Evolutionary conservation across 495 filamentous ascomycete genomes (phyloP).

Genomic region (Penicillium riverlandense): DNA sequence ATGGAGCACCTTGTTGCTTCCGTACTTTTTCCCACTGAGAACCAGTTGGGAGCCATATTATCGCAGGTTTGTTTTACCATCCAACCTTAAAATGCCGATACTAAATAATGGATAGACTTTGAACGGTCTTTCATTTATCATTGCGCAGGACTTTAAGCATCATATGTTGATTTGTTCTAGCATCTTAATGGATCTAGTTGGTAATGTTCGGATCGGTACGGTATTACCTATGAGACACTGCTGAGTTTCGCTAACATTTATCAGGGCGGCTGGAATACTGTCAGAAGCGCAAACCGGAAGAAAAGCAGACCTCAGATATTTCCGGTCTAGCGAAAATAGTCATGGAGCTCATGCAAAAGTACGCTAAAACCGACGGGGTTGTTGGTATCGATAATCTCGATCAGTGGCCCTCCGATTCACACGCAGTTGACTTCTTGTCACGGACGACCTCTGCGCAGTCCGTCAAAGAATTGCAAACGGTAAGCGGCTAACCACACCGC

Average conservation of each 20-base stretch:
- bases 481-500: not conserved
- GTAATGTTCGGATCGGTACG: conserved; percentile 6
- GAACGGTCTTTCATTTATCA: conserved; percentile 10
- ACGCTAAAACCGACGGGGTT: conserved; percentile 19
- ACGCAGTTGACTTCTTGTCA: conserved; percentile 1
- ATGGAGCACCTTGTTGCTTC: conserved; percentile 13
- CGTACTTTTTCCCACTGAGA: conserved; percentile 12
- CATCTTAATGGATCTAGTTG: conserved; percentile 7
- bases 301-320: conserved; percentile 8
- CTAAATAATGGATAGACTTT: conserved; percentile 6
- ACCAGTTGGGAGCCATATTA: conserved; percentile 18
- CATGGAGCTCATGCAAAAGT: conserved; percentile 28
- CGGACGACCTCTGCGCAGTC: not conserved
- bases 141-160: conserved; percentile 11
- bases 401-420: conserved; percentile 1
- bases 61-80: conserved; percentile 15
- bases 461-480: conserved; percentile 2
- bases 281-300: not conserved
- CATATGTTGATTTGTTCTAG: conserved; percentile 14
- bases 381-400: conserved; percentile 19
- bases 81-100: not conserved
- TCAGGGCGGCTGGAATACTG: conserved; percentile 3
- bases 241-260: no score
- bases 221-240: no score
- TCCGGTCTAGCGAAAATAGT: conserved; percentile 13